Evolutionary conservation across 1,284 basidiomycete species (phyloP), one percentile per base, ranked within the genome.

Genomic region (Stereum hirsutum): DNA sequence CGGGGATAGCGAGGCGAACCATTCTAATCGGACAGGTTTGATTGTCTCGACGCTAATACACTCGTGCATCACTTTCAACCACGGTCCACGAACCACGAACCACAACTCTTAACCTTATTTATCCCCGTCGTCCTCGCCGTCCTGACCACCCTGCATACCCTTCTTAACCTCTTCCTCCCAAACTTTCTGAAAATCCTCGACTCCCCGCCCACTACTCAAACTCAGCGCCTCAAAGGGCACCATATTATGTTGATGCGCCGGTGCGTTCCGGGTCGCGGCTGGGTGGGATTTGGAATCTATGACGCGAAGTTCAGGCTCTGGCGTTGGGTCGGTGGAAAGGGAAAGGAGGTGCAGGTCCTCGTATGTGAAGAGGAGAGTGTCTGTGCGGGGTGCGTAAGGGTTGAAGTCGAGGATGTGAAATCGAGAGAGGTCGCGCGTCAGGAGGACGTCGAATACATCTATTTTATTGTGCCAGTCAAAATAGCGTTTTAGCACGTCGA

Each of bases 401-500:
- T 92, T 92, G 62, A 98, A 87, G 61, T 98, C 95, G 51, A 98
- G 60, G 50, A 95, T 69, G 59, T 91, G 85, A 5, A 80, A 86
- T 7, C 77, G 70, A 1, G 70, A 64, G 34, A 90, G 70, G 56
- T 89, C 79, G 14, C 91, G 80, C 1, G 88, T 92, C 32, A 97
- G 71, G 46, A 96, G 78, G 37, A 96, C 65, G 58, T 98, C 94
- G 54, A 96, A 84, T 2, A 78, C 68, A 57, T 95, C 91, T 95
- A 55, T 30, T 30, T n/a, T 30, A 30, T 30, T 30, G n/a, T 30
- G n/a, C n/a, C 28, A 30, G 28, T 30, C 10, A n/a, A 17, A 35
- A 10, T 20, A 17, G 15, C 15, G 3, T 35, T 19, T 10, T 19
- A 19, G 35, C 35, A 10, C 14, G 31, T 32, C 8, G 8, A 17